Evolutionary conservation across 2,329 filamentous ascomycete genomes (phyloP).

Genomic region (Chaetomium olivaceum): DNA sequence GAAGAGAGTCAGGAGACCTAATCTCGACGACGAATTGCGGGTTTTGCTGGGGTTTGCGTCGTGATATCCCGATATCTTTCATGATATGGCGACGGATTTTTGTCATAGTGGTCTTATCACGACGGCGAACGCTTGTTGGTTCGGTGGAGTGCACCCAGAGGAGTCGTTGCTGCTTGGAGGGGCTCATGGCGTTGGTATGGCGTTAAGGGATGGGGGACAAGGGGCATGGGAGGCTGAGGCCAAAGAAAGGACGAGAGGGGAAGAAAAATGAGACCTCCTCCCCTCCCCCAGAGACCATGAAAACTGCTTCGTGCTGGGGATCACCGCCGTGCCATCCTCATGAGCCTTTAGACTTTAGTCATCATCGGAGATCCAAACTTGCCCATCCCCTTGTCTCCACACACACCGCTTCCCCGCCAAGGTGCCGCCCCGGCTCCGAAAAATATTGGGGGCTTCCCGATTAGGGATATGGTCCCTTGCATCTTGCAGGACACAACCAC

Average conservation of each 20-base stretch:
- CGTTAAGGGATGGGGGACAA: background rate
- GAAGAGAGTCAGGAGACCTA: background rate
- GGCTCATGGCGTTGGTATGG: background rate
- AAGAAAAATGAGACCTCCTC: background rate
- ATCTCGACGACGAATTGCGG: background rate
- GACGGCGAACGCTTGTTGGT: background rate
- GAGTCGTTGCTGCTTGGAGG: background rate
- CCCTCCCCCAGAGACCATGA: background rate
- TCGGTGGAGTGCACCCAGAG: constrained; percentile 4
- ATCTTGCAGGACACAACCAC: background rate
- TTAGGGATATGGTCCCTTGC: constrained; percentile 3
- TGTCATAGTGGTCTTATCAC: constrained; percentile 4
- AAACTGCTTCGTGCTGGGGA: background rate
- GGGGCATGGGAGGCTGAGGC: background rate
- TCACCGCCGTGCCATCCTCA: background rate
- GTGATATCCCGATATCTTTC: constrained; percentile 1
- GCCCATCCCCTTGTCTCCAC: background rate
- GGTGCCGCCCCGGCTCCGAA: background rate
- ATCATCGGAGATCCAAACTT: background rate
- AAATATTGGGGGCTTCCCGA: background rate
- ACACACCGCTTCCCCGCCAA: background rate
- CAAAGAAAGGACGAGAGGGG: background rate
- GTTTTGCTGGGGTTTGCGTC: background rate
- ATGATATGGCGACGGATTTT: constrained; percentile 4
- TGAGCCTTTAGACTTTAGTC: background rate